A percentile compares a stretch with the other conserved stretches of the same genome.
These are phyloP conservation scores for Micractinium conductrix DNA, from an alignment of 139 green algal genomes.

Conservation along the genomic window DNA sequence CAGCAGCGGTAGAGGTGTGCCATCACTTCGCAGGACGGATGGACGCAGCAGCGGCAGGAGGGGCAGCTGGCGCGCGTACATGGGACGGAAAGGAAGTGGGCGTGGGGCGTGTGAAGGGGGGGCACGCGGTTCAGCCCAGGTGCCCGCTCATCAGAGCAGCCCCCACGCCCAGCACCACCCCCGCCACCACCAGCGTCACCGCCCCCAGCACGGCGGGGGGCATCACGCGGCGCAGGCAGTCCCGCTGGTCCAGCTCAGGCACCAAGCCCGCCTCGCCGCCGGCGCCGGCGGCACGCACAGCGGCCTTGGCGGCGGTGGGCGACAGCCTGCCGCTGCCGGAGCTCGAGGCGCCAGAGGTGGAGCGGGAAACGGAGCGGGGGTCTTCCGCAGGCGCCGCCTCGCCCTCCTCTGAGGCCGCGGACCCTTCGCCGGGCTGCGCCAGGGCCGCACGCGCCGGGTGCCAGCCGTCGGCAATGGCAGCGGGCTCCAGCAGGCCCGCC, in stretches of 20 bases:
- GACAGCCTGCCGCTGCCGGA: background rate
- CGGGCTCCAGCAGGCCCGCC: background rate
- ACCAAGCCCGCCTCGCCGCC: background rate
- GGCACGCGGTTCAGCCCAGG: background rate
- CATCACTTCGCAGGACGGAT: no score
- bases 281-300: background rate
- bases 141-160: background rate
- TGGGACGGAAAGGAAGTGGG: no score
- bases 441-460: background rate
- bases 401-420: no score
- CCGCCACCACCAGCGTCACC: background rate
- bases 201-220: slow-evolving; percentile 16
- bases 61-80: no score
- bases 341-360: no score
- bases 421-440: background rate
- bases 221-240: slow-evolving; percentile 10
- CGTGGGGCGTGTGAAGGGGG: no score
- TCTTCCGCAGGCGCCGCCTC: no score
- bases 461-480: background rate
- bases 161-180: slow-evolving; percentile 11
- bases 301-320: background rate
- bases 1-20: no score
- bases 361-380: no score
- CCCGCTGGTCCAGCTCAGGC: background rate
- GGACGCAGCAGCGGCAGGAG: no score